Evolutionary conservation across 2,329 filamentous ascomycete species (phyloP).

Genomic region (Aspergillus sp.): DNA sequence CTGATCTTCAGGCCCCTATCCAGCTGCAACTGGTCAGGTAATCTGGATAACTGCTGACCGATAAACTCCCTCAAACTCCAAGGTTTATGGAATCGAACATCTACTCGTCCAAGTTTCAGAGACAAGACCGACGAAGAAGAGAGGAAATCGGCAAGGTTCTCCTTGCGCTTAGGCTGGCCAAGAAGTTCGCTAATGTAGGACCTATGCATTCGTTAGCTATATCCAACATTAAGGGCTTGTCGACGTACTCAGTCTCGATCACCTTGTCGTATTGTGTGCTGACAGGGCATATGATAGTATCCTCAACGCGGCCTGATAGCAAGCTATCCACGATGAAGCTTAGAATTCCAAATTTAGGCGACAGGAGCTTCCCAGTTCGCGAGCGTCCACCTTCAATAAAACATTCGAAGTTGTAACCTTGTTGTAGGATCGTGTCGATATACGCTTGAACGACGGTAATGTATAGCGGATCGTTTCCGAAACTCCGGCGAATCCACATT

Average conservation of each 20-base stretch:
- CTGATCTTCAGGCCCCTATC: constrained; percentile 42
- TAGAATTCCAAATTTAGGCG: constrained; percentile 93
- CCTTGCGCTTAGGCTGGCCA: constrained; percentile 91
- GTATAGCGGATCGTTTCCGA: constrained; percentile 89
- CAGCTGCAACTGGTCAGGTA: constrained; percentile 45
- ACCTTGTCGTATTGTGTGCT: constrained; percentile 99
- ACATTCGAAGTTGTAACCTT: constrained; percentile 93
- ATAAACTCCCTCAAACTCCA: constrained; percentile 89
- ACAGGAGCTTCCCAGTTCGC: constrained; percentile 86
- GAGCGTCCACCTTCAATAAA: constrained; percentile 96
- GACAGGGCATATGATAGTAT: constrained; percentile 91
- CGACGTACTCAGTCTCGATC: constrained; percentile 76
- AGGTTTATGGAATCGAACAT: constrained; percentile 93
- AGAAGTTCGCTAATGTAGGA: constrained; percentile 94
- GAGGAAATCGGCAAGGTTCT: constrained; percentile 89
- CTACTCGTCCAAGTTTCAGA: constrained; percentile 83
- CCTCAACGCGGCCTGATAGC: constrained; percentile 80
- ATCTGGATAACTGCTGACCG: constrained; percentile 67
- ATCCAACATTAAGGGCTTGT: neutral
- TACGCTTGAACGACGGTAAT: constrained; percentile 92
- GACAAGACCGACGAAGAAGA: constrained; percentile 85
- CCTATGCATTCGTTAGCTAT: constrained; percentile 31
- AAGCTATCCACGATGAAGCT: constrained; percentile 90
- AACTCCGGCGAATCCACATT: constrained; percentile 92
- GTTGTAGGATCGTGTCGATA: constrained; percentile 85